A percentile compares a stretch with the other conserved stretches of the same genome.
These are phyloP conservation scores for Thermothelomyces thermophilus DNA, from an alignment of 2,329 filamentous ascomycete genomes.

Conservation along the genomic window DNA sequence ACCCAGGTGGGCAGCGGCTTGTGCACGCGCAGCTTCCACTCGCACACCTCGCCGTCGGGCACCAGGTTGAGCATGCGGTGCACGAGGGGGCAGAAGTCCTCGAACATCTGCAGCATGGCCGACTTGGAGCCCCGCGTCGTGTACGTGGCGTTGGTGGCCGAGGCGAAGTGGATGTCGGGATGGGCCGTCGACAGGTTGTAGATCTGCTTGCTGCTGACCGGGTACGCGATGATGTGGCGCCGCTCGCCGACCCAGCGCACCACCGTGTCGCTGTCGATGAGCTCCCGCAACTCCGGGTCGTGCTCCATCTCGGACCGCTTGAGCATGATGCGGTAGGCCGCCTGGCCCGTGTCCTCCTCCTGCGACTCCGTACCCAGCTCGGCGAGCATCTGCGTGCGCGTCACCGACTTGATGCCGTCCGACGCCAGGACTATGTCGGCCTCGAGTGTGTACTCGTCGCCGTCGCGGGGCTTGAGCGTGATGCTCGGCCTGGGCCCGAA, in stretches of 20 bases:
- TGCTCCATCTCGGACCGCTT: constrained; percentile 57
- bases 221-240: constrained; percentile 73
- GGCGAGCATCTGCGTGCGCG: constrained; percentile 48
- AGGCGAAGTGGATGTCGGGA: constrained; percentile 54
- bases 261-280: constrained; percentile 61
- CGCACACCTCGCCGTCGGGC: constrained; percentile 55
- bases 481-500: constrained; percentile 56
- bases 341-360: constrained; percentile 65
- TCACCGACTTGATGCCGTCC: constrained; percentile 50
- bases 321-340: constrained; percentile 74
- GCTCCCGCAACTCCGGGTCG: constrained; percentile 60
- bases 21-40: constrained; percentile 58
- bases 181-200: constrained; percentile 60
- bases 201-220: constrained; percentile 58
- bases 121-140: constrained; percentile 56
- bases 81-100: constrained; percentile 54
- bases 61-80: constrained; percentile 54
- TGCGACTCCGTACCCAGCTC: constrained; percentile 45
- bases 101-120: constrained; percentile 55
- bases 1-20: constrained; percentile 52
- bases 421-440: constrained; percentile 47
- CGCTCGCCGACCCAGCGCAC: constrained; percentile 71
- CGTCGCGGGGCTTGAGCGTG: constrained; percentile 50
- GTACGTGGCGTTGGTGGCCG: constrained; percentile 52
- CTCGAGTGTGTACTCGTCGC: constrained; percentile 47